Conservation (phyloP, 2,329 filamentous ascomycete genomes). For the Chaetothyriales sp. region DNA sequence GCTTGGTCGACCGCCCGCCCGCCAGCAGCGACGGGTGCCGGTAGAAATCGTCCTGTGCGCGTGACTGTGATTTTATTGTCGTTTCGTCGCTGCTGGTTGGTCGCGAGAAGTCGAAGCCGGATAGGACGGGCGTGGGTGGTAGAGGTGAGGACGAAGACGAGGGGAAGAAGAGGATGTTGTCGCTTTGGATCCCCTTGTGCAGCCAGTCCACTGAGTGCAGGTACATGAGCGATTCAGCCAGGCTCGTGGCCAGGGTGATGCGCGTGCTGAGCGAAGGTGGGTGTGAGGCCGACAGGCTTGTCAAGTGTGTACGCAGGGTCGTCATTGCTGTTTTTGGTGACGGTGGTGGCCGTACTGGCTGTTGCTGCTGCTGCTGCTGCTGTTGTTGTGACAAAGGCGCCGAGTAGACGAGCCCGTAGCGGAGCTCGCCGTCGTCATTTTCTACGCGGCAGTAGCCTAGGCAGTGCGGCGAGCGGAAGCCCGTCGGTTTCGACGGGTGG, state of each 20-base stretch:
- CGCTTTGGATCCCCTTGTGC: slow-evolving; percentile 43
- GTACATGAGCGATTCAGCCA: slow-evolving; percentile 42
- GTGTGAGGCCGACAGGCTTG: slow-evolving; percentile 14
- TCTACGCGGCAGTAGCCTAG: slow-evolving; percentile 39
- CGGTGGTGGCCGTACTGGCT: too few species aligned
- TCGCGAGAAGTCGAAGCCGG: slow-evolving; percentile 43
- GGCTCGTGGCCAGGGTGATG: slow-evolving; percentile 37
- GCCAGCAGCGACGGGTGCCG: slow-evolving; percentile 35
- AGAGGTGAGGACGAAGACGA: slow-evolving; percentile 11
- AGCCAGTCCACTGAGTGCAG: slow-evolving; percentile 45
- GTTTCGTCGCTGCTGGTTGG: slow-evolving; percentile 38
- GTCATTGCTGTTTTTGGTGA: slow-evolving; percentile 18
- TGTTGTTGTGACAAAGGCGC: slow-evolving; percentile 29
- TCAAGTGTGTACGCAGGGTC: not conserved
- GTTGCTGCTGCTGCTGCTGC: slow-evolving; percentile 34
- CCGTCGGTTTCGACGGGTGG: slow-evolving; percentile 35
- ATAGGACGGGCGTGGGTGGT: slow-evolving; percentile 30
- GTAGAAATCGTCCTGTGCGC: slow-evolving; percentile 37
- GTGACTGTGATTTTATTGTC: slow-evolving; percentile 26
- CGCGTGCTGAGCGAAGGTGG: slow-evolving; percentile 39
- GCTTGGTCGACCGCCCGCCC: slow-evolving; percentile 33
- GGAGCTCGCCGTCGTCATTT: slow-evolving; percentile 23
- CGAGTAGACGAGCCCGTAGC: slow-evolving; percentile 38
- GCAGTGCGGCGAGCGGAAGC: slow-evolving; percentile 39
- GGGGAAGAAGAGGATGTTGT: slow-evolving; percentile 41